These are phyloP conservation scores for Alternaria hordeiaustralica DNA, from an alignment of 2,329 filamentous ascomycete species.

Conservation along the genomic window DNA sequence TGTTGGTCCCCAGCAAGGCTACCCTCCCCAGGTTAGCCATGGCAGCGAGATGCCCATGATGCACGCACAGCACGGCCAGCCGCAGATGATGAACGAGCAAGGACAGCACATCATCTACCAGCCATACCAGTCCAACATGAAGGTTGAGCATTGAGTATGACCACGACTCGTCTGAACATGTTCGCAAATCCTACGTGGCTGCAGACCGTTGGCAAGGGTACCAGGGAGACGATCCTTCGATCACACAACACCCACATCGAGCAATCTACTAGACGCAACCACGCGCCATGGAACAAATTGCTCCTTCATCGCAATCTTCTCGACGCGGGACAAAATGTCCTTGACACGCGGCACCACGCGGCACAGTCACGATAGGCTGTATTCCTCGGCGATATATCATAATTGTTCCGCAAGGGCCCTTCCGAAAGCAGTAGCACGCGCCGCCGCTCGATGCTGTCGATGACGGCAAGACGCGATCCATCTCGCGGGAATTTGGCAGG, in stretches of 20 bases:
- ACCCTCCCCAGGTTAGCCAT: slow-evolving; percentile 45
- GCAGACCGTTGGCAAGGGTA: slow-evolving; percentile 12
- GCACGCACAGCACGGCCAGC: slow-evolving; percentile 41
- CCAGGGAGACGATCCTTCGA: not conserved
- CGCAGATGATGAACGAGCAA: slow-evolving; percentile 49
- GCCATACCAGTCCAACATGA: slow-evolving; percentile 46
- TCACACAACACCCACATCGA: slow-evolving; percentile 4
- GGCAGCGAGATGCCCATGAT: slow-evolving; percentile 48
- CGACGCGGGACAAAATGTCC: not conserved
- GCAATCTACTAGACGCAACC: not conserved
- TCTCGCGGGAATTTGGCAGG: slow-evolving; percentile 10
- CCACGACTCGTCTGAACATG: slow-evolving; percentile 6
- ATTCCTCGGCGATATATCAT: slow-evolving; percentile 2
- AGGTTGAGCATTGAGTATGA: slow-evolving; percentile 45
- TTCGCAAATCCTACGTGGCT: slow-evolving; percentile 12
- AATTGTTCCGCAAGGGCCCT: slow-evolving; percentile 4
- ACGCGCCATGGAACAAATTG: not conserved
- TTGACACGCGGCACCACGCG: slow-evolving; percentile 7
- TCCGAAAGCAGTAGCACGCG: slow-evolving; percentile 2
- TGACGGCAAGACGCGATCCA: slow-evolving; percentile 12
- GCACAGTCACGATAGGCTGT: slow-evolving; percentile 6
- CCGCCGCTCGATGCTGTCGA: slow-evolving; percentile 2
- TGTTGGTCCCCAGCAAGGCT: slow-evolving; percentile 37
- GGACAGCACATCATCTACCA: slow-evolving; percentile 51
- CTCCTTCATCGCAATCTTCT: not conserved